A percentile compares a stretch with the other conserved stretches of the same genome.
Evolutionary conservation across 2,329 filamentous ascomycete genomes (phyloP).

Genomic region (Penicillium sp.): DNA sequence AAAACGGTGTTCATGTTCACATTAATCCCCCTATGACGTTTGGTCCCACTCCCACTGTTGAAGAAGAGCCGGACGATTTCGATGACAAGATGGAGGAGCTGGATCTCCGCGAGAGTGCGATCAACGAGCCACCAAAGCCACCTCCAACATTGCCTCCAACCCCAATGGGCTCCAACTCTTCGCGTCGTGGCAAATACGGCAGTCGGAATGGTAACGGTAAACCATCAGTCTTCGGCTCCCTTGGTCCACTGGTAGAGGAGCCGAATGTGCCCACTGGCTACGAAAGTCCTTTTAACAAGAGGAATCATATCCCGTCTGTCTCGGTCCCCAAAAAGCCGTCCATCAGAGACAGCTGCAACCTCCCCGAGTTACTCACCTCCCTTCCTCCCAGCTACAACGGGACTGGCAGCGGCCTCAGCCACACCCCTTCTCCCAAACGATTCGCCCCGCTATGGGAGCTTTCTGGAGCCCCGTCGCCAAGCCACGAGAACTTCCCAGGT

Average conservation of each 20-base stretch:
- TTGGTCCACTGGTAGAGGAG: conserved; percentile 25
- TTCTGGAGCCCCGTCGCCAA: conserved; percentile 24
- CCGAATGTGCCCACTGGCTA: conserved; percentile 12
- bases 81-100: conserved; percentile 36
- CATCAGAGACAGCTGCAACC: conserved; percentile 20
- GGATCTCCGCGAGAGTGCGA: conserved; percentile 24
- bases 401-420: conserved; percentile 19
- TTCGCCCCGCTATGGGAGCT: conserved; percentile 27
- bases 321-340: conserved; percentile 14
- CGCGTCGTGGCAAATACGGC: conserved; percentile 18
- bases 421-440: conserved; percentile 35
- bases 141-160: conserved; percentile 9
- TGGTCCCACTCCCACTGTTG: conserved; percentile 32
- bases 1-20: conserved; percentile 47
- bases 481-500: conserved; percentile 24
- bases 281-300: conserved; percentile 29
- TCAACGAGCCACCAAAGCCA: conserved; percentile 19
- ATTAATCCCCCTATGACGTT: conserved; percentile 40
- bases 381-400: conserved; percentile 15
- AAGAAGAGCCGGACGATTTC: conserved; percentile 37
- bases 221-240: conserved; percentile 16
- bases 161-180: conserved; percentile 12
- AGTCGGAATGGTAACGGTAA: conserved; percentile 24
- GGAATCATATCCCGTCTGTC: conserved; percentile 18
- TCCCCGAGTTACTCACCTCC: conserved; percentile 31